A percentile compares a stretch with the other conserved stretches of the same genome.
phyloP scores from a whole-genome alignment of 495 filamentous ascomycete species.

The Talaromyces ruber region DNA sequence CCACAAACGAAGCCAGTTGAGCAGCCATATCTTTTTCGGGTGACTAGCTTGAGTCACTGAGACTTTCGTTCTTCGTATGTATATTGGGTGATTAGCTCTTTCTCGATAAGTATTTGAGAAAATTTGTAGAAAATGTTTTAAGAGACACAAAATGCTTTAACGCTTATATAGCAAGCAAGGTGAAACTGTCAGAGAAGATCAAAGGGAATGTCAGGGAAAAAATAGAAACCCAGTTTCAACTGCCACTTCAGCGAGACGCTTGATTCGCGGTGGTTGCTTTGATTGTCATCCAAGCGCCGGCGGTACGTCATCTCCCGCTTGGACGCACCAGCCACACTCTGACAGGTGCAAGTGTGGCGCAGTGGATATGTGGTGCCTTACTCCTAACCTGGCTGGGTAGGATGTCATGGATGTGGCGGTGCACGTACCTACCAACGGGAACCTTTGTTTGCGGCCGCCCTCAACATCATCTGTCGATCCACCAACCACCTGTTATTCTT shows the following conservation, averaged over 20 bases:
- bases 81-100: not conserved
- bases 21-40: conserved; percentile 37
- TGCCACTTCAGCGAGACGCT: not conserved
- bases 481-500: not conserved
- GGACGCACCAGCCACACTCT: not conserved
- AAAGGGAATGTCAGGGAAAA: not conserved
- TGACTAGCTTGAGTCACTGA: not conserved
- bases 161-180: not conserved
- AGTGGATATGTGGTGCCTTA: no score
- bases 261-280: not conserved
- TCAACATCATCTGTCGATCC: not conserved
- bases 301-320: conserved; percentile 4
- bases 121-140: not conserved
- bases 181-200: not conserved
- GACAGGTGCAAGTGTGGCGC: conserved; percentile 9
- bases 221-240: conserved; percentile 3
- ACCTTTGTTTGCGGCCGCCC: not conserved
- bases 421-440: not conserved
- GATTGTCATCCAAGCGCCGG: not conserved
- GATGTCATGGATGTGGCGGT: not conserved
- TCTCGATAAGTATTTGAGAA: not conserved
- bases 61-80: not conserved
- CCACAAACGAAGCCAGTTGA: conserved; percentile 45
- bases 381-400: not conserved
- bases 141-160: not conserved